Evolutionary conservation across 2,329 filamentous ascomycete species (phyloP).

Genomic region (Penicillium sp.): DNA sequence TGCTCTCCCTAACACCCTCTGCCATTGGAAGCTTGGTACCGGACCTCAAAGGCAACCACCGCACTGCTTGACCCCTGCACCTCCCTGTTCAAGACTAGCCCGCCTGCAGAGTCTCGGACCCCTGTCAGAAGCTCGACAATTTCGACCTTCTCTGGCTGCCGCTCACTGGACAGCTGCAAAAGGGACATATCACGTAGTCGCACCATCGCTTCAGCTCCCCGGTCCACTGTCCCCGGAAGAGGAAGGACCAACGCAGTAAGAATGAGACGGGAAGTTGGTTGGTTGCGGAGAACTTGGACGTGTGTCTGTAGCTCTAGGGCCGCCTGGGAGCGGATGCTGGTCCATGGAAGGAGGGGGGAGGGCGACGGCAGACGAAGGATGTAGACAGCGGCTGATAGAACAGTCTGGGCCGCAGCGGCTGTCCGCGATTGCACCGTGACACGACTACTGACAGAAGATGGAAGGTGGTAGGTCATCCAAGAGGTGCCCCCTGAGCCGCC

Average conservation of each 20-base stretch:
- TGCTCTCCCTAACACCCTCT: background rate
- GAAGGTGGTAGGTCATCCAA: conserved; percentile 3
- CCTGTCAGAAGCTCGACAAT: background rate
- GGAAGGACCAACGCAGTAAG: background rate
- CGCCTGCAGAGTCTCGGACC: background rate
- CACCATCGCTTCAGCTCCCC: background rate
- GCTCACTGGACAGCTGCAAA: background rate
- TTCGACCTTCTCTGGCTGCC: background rate
- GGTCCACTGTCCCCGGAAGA: background rate
- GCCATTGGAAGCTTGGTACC: background rate
- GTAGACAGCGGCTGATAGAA: background rate
- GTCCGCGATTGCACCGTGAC: conserved; percentile 4
- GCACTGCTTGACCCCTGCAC: background rate
- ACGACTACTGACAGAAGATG: background rate
- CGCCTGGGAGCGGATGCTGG: background rate
- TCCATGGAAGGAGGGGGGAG: background rate
- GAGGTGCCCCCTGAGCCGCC: background rate
- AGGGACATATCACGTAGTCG: conserved; percentile 7
- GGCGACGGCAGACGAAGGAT: conserved; percentile 1
- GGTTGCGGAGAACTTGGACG: background rate
- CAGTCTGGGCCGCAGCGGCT: background rate
- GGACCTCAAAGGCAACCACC: background rate
- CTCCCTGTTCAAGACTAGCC: background rate
- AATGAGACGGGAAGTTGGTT: background rate
- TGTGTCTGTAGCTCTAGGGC: conserved; percentile 1